Evolutionary conservation across 257 asterid species (phyloP), one percentile per base, ranked within the genome.

Genomic region (Linderniella brevidens): DNA sequence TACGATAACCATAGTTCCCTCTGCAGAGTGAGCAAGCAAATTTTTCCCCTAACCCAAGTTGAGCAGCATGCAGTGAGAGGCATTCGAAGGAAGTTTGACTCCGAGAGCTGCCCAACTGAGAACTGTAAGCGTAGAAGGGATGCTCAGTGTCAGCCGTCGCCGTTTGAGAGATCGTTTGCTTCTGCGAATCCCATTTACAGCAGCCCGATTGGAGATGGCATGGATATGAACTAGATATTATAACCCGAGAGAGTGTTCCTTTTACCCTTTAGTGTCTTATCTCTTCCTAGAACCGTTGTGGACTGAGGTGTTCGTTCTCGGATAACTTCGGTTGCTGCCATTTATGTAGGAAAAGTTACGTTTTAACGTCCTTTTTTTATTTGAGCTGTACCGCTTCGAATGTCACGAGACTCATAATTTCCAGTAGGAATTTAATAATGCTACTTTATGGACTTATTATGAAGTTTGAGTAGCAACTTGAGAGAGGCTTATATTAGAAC

Each of bases 71-170:
- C 94, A 9, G 90, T 86, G 68, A 74, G 40, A 66, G 96, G 94
- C 60, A 73, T 82, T 44, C 76, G 94, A 55, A 82, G 96, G 76
- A 86, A 82, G 90, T 75, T 82, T 40, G 96, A 86, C 12, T 61
- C 76, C n/a, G 93, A 86, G 64, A 74, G 60, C 62, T 68, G 70
- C 62, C 73, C 80, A 18, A 53, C 75, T 5, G 92, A 81, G 55
- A 64, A 69, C 69, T 79, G 84, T 13, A 86, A 86, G 86, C 96
- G 94, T 72, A 82, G 93, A 68, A 68, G 98, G 77, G 92, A 78
- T 64, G 80, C 78, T 41, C 93, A 78, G 55, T 67, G 55, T 54
- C 72, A 70, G 46, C 92, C 95, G 68, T 88, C 94, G 1, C 80
- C 92, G 11, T 80, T 84, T 68, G 87, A 88, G 93, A 81, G 93